Conservation (phyloP, 2,329 filamentous ascomycete genomes). For the Neoarthrinium moseri region DNA sequence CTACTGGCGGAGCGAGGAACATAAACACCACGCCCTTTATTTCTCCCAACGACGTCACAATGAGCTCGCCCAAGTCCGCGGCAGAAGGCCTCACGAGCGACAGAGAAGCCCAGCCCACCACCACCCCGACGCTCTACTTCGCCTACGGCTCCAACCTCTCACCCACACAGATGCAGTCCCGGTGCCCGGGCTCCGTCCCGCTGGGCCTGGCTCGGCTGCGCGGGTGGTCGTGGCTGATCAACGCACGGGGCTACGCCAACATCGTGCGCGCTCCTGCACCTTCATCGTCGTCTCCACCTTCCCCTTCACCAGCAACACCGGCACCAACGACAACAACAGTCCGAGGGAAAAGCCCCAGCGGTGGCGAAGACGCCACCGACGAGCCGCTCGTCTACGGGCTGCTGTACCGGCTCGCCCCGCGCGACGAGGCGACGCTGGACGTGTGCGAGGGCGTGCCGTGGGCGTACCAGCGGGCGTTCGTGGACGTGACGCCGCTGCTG, state of each 20-base stretch:
- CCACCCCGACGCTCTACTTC: slow-evolving; percentile 68
- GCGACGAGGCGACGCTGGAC: slow-evolving; percentile 54
- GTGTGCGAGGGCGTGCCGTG: slow-evolving; percentile 60
- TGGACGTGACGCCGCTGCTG: slow-evolving; percentile 28
- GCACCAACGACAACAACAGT: background rate
- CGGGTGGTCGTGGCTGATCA: slow-evolving; percentile 66
- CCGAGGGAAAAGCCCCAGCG: background rate
- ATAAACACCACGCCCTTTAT: too few relatives aligned
- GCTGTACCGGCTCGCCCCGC: slow-evolving; percentile 48
- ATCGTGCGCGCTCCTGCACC: slow-evolving; percentile 46
- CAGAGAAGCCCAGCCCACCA: too few relatives aligned
- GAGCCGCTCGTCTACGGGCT: slow-evolving; percentile 53
- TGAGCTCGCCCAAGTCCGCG: too few relatives aligned
- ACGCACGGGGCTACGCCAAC: slow-evolving; percentile 66
- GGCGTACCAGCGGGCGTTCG: slow-evolving; percentile 57
- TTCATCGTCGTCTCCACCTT: too few relatives aligned
- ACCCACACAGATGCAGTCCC: slow-evolving; percentile 59
- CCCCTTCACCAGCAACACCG: too few relatives aligned
- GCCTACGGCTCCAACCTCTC: slow-evolving; percentile 72
- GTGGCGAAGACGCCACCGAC: slow-evolving; percentile 14
- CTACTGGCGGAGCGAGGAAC: too few relatives aligned
- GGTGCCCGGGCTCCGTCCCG: slow-evolving; percentile 58
- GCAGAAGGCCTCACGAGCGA: too few relatives aligned
- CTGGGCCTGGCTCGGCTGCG: slow-evolving; percentile 56
- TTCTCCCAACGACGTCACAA: too few relatives aligned